A percentile compares a stretch with the other conserved stretches of the same genome.
Conservation (phyloP, 306 rosid species). For the Datisca glomerata region DNA sequence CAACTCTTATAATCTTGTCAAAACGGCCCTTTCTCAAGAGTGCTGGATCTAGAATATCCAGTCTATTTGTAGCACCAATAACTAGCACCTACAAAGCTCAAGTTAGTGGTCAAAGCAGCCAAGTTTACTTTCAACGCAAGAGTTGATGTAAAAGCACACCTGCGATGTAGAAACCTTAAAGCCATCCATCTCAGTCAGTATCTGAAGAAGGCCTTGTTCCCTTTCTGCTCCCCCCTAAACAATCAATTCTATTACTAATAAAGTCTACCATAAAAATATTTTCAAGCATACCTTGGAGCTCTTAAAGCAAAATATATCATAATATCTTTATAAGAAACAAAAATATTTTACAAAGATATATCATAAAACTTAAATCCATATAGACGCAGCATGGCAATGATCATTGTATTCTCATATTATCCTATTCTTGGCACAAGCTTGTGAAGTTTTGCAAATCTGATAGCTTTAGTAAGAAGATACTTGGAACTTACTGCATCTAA, state of each 20-base stretch:
- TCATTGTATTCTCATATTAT: too few species aligned
- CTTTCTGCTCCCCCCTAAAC: slow-evolving; percentile 94
- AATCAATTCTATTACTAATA: slow-evolving; percentile 13
- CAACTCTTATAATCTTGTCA: slow-evolving; percentile 97
- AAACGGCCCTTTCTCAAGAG: slow-evolving; percentile 95
- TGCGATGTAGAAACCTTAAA: slow-evolving; percentile 89
- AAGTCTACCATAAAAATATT: neutral
- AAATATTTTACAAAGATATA: too few species aligned
- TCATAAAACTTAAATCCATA: too few species aligned
- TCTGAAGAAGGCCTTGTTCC: slow-evolving; percentile 96
- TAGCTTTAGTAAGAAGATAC: too few species aligned
- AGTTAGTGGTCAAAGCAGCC: slow-evolving; percentile 21
- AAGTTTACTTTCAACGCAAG: slow-evolving; percentile 14
- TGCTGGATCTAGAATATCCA: slow-evolving; percentile 98
- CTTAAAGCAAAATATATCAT: too few species aligned
- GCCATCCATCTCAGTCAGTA: slow-evolving; percentile 95
- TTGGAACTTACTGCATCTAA: too few species aligned
- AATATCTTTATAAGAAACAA: too few species aligned
- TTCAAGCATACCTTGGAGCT: too few species aligned
- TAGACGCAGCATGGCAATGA: too few species aligned
- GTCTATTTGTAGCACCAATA: slow-evolving; percentile 96
- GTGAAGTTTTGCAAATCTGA: too few species aligned
- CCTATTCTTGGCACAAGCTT: too few species aligned
- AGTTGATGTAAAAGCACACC: slow-evolving; percentile 33
- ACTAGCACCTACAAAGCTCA: slow-evolving; percentile 67